Evolutionary conservation across 2,329 filamentous ascomycete species (phyloP).

Genomic region (Teratosphaeria pseudoeucalypti): DNA sequence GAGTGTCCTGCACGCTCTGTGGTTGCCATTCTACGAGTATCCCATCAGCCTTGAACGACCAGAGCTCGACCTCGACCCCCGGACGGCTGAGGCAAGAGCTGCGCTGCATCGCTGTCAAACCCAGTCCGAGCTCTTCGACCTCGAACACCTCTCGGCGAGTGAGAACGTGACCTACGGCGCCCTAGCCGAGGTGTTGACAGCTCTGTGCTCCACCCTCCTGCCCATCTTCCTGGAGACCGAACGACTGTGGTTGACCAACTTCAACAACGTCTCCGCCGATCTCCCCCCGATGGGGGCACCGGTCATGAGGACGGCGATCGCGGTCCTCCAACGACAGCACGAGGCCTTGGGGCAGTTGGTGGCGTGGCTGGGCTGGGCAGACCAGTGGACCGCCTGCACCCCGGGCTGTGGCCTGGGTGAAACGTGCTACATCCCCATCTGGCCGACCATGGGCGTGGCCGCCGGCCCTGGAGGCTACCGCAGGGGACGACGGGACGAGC

Average conservation of each 20-base stretch:
- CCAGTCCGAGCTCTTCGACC: constrained; percentile 30
- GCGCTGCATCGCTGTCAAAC: constrained; percentile 34
- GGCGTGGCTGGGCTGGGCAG: constrained; percentile 44
- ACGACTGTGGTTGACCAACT: constrained; percentile 27
- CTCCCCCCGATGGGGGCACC: background rate
- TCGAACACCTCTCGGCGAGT: constrained; percentile 17
- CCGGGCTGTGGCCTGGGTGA: constrained; percentile 34
- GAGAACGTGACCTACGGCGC: constrained; percentile 31
- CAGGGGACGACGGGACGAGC: background rate
- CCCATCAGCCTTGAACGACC: constrained; percentile 19
- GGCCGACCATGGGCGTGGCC: constrained; percentile 25
- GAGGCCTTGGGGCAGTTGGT: constrained; percentile 33
- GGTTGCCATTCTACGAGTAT: constrained; percentile 39
- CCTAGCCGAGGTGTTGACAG: constrained; percentile 31
- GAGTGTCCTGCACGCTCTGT: constrained; percentile 33
- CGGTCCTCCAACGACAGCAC: constrained; percentile 16
- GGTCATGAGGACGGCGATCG: background rate
- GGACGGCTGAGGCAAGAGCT: constrained; percentile 26
- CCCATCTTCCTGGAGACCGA: constrained; percentile 36
- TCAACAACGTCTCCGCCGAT: constrained; percentile 12
- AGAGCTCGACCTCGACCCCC: constrained; percentile 22
- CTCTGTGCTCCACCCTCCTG: constrained; percentile 33
- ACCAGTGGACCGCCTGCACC: constrained; percentile 34
- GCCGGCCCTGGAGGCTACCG: background rate
- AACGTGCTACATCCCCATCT: constrained; percentile 43